Conservation (phyloP, 371 early-diverging fungal species). For the Apophysomyces elegans region DNA sequence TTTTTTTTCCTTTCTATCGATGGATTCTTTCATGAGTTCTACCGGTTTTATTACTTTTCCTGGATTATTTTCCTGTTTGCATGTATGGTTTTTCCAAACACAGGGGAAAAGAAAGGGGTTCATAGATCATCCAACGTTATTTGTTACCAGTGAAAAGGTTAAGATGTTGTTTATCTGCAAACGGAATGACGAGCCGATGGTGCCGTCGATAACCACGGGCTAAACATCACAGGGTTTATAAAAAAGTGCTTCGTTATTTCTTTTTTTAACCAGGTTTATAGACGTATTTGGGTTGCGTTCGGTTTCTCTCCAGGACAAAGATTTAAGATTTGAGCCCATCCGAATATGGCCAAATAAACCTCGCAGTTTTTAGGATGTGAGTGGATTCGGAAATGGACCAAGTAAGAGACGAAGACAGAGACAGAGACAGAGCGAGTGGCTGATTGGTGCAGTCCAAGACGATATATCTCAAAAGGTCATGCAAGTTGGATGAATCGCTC, state of each 20-base stretch:
- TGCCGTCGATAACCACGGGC: constrained; percentile 10
- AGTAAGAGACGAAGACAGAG: no score
- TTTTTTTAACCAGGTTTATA: not conserved
- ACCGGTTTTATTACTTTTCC: not conserved
- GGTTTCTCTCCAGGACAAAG: not conserved
- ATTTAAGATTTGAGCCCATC: constrained; percentile 10
- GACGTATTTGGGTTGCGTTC: not conserved
- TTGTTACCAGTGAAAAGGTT: constrained; percentile 9
- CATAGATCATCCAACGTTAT: constrained; percentile 1
- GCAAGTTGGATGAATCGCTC: constrained; percentile 8
- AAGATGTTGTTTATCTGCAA: constrained; percentile 10
- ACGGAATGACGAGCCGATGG: constrained; percentile 10
- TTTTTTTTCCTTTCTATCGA: not conserved
- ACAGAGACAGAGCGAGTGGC: not conserved
- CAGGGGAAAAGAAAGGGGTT: not conserved
- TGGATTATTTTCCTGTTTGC: not conserved
- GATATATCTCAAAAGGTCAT: not conserved
- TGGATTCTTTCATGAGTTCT: not conserved
- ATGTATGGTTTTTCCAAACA: not conserved
- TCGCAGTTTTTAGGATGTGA: not conserved
- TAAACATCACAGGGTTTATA: constrained; percentile 7
- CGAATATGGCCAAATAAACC: constrained; percentile 8
- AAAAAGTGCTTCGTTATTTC: constrained; percentile 1
- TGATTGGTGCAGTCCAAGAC: constrained; percentile 1
- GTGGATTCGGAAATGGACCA: constrained; percentile 2